These are phyloP conservation scores for Craterostigma plantagineum DNA, from an alignment of 257 asterid species.

Conservation along the genomic window DNA sequence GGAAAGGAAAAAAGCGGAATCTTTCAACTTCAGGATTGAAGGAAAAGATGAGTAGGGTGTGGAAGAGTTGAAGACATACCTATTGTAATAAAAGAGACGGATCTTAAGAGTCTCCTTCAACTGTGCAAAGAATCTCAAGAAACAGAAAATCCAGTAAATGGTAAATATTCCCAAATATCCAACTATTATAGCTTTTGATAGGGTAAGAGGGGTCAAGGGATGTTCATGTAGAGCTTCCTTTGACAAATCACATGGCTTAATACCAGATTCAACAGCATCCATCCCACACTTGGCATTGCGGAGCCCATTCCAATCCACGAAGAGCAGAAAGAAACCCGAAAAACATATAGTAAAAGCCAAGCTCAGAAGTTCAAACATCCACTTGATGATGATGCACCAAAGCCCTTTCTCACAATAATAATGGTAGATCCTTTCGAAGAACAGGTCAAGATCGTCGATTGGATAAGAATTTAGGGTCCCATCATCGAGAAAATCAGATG, in stretches of 20 bases:
- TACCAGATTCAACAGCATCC: constrained; percentile 98
- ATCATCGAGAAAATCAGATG: constrained; percentile 84
- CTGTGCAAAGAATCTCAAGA: constrained; percentile 74
- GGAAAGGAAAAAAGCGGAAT: not conserved
- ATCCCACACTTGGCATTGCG: constrained; percentile 95
- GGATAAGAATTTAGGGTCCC: constrained; percentile 55
- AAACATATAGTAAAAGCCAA: constrained; percentile 75
- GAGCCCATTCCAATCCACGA: constrained; percentile 93
- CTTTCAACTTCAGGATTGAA: not conserved
- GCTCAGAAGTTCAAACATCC: constrained; percentile 82
- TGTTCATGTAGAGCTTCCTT: constrained; percentile 83
- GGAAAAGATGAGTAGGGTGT: not conserved
- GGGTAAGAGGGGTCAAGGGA: constrained; percentile 69
- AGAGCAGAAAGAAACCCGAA: constrained; percentile 71
- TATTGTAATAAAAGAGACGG: constrained; percentile 61
- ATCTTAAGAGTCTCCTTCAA: constrained; percentile 70
- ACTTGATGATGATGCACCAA: constrained; percentile 83
- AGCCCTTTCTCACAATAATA: constrained; percentile 93
- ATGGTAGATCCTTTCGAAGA: constrained; percentile 77
- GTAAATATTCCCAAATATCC: constrained; percentile 86
- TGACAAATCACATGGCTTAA: constrained; percentile 75
- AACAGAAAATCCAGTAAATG: constrained; percentile 63
- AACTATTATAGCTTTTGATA: constrained; percentile 54
- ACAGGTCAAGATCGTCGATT: constrained; percentile 75
- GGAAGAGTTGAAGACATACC: constrained; percentile 31